Evolutionary conservation across 192 early-diverging fungal genomes (phyloP), one percentile per base, ranked within the genome.

Genomic region (Umbelopsis sp.): DNA sequence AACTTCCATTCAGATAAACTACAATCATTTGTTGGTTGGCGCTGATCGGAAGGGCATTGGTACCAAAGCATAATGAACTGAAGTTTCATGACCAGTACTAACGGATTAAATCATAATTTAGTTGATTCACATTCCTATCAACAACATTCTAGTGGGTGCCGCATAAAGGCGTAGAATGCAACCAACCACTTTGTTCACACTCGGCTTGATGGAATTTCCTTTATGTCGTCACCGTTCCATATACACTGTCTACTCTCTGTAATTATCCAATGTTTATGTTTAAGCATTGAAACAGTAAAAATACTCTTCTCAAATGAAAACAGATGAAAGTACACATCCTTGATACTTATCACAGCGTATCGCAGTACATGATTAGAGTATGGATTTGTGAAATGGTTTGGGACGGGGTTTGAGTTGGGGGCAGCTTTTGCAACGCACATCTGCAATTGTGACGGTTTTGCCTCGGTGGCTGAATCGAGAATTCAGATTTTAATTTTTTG

Each of bases 91-190:
- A 6, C 0, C 20, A 17, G 47, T 5, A 49, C 31, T 62, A 62
- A 62, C 17, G 12, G 2, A 4, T 29, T 62, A 5, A 45, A 22
- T 12, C 9, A 17, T 56, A 7, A 38, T 53, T 49, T 47, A 79
- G 88, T 88, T 99, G 77, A 95, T 99, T 71, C 98, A 99, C 83
- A 99, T 99, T 84, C 98, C 98, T 68, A 98, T 99, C 88, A 98
- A 98, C 91, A 98, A 98, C 88, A 98, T 99, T 80, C 94, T 99
- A 77, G 98, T 99, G 43, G 82, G 82, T 53, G 74, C 80, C 38
- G 81, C 82, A 21, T 82, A 84, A 83, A 69, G 38, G 22, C 38
- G 38, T 11, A 11, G 20, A 49, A 49, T n/a, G 16, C 47, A 49
- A 49, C 20, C 47, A 2, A 49, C 4, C 0, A 4, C 17, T 34